Conservation (phyloP, 371 early-diverging fungal species). For the Mortierella sp. region DNA sequence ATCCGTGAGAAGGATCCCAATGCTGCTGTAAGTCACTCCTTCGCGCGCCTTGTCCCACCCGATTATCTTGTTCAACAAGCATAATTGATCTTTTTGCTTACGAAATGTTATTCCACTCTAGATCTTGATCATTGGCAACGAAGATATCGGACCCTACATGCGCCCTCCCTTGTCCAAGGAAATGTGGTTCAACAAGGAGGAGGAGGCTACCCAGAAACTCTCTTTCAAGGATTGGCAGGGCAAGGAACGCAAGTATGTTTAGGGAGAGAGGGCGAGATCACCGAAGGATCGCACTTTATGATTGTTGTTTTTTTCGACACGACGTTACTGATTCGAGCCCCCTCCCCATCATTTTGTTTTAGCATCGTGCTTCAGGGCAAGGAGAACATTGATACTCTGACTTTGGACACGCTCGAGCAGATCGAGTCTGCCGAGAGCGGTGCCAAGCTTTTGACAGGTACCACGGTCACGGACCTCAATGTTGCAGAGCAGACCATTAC, state of each 20-base stretch:
- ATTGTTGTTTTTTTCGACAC: not conserved
- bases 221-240: conserved; percentile 80
- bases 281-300: not conserved
- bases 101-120: conserved; percentile 7
- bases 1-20: conserved; percentile 75
- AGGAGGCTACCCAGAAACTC: conserved; percentile 60
- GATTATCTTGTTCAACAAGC: conserved; percentile 1
- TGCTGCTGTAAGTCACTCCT: conserved; percentile 62
- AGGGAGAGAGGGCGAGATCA: not conserved
- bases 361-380: conserved; percentile 50
- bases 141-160: conserved; percentile 74
- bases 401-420: conserved; percentile 35
- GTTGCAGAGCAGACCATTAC: conserved; percentile 72
- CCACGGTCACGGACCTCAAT: conserved; percentile 64
- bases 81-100: not conserved
- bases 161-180: conserved; percentile 81
- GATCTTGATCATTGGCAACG: conserved; percentile 75
- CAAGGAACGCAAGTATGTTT: conserved; percentile 64
- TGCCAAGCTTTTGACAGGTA: conserved; percentile 63
- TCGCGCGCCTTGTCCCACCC: not conserved
- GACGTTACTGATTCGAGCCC: not conserved
- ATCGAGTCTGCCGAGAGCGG: conserved; percentile 54
- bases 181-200: conserved; percentile 75
- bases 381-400: conserved; percentile 41
- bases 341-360: not conserved